Percentiles rank a stretch among this genome's conserved stretches.
Conservation (phyloP, 164 flowering plant genomes). For the Paratinospora sagittata region DNA sequence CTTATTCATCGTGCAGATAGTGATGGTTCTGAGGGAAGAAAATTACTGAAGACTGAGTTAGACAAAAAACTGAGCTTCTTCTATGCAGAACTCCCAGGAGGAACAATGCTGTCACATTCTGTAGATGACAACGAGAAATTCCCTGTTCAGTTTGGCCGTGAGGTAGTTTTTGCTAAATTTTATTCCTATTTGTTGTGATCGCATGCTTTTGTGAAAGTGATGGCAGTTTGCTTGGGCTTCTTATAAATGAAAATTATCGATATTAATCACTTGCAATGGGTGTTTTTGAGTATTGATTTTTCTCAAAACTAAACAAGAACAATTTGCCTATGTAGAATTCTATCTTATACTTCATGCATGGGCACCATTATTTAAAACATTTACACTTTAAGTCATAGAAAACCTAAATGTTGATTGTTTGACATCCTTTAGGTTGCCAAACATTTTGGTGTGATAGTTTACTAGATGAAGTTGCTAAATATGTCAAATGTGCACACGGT, state of each 20-base stretch:
- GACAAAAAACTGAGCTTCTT: constrained; percentile 49
- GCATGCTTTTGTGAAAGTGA: background rate
- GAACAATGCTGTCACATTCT: constrained; percentile 52
- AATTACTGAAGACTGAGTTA: constrained; percentile 37
- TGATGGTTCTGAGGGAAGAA: constrained; percentile 43
- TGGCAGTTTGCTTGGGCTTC: background rate
- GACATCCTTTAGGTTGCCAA: background rate
- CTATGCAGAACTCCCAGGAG: constrained; percentile 83
- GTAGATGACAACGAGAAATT: constrained; percentile 71
- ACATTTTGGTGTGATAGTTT: background rate
- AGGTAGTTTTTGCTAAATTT: constrained; percentile 41
- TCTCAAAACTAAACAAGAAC: too few relatives aligned
- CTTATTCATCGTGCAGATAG: constrained; percentile 31
- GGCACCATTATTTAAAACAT: too few relatives aligned
- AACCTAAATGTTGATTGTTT: background rate
- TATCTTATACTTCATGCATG: too few relatives aligned
- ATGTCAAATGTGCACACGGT: background rate
- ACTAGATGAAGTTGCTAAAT: background rate
- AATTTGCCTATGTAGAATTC: too few relatives aligned
- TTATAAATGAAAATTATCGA: background rate
- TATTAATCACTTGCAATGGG: background rate
- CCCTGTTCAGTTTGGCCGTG: constrained; percentile 91
- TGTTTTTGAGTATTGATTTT: too few relatives aligned
- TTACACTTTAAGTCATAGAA: too few relatives aligned
- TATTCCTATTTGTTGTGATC: background rate